These are phyloP conservation scores for Diophrys sp. DNA, from an alignment of 73 alveolate species.

Conservation along the genomic window DNA sequence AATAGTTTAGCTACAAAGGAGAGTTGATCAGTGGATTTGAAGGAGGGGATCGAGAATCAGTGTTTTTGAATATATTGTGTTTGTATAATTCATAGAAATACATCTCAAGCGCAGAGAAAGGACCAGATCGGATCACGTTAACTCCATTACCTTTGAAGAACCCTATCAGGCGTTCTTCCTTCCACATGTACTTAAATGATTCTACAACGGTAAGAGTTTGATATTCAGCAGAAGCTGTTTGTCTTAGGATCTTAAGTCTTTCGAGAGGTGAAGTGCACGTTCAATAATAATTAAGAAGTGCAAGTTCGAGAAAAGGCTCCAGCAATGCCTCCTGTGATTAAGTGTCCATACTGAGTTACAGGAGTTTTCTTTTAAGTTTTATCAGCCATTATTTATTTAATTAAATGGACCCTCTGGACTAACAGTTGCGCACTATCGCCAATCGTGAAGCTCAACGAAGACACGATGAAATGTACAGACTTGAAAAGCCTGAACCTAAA, in stretches of 20 bases:
- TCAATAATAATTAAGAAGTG: too few relatives aligned
- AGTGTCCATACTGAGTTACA: conserved; percentile 1
- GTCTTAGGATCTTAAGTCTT: conserved; percentile 57
- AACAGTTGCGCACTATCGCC: not conserved
- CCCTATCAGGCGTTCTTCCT: conserved; percentile 61
- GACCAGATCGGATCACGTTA: conserved; percentile 56
- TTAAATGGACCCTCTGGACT: not conserved
- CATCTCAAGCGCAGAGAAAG: conserved; percentile 73
- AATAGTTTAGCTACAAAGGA: too few relatives aligned
- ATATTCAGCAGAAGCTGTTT: conserved; percentile 47
- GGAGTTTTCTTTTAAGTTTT: not conserved
- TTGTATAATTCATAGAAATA: too few relatives aligned
- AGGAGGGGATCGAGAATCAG: too few relatives aligned
- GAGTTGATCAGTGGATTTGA: too few relatives aligned
- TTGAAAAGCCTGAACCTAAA: not conserved
- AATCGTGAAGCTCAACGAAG: not conserved
- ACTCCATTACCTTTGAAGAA: conserved; percentile 66
- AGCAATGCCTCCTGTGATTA: conserved; percentile 29
- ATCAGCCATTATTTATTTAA: too few relatives aligned
- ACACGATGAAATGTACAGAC: not conserved
- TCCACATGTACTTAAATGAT: conserved; percentile 49
- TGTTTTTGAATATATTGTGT: too few relatives aligned
- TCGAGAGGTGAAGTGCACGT: conserved; percentile 58
- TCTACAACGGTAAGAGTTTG: conserved; percentile 27
- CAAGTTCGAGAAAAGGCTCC: conserved; percentile 65